Evolutionary conservation across 2,329 filamentous ascomycete genomes (phyloP), one percentile per base, ranked within the genome.

Genomic region (Cladosporium colombiae): DNA sequence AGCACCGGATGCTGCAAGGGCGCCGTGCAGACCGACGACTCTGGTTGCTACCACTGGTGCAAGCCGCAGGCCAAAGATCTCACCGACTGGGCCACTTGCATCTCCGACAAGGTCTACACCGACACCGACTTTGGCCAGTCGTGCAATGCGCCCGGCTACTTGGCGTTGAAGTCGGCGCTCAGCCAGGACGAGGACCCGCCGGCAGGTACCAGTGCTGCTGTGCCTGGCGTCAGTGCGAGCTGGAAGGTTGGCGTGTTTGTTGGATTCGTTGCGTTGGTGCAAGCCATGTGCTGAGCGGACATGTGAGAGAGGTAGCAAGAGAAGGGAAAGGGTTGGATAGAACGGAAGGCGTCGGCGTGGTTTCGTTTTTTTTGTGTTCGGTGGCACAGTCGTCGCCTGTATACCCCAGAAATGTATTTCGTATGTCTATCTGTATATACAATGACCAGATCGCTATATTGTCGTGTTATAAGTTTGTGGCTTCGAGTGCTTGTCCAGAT

Each of bases 41-140:
- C 61, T 11, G 61, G 61, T 50, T 63, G 61, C 61, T 56, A 56
- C 50, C 61, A 63, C 50, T 63, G 50, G 50, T 63, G 61, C 61
- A 37, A 63, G 35, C 61, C 61, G 8, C 14, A 55, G 7, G 50
- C 35, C 50, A 56, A 56, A 35, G 50, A 56, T 25, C 3, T 29
- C 23, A 46, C 50, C 18, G 61, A 55, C 50, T 63, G 61, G 61
- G 61, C 61, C 10, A 55, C 61, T 16, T 63, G 61, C 50, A 46
- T 63, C 7, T 46, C 61, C 33, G 61, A 63, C 35, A 31, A 63
- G 33, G 61, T 63, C 50, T 63, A 63, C 61, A 40, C 49, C 33
- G 35, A 56, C 33, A 31, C 37, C 50, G 31, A 63, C 25, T 63
- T 63, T 23, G 61, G 61, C 16, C 50, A 63, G 50, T 33, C 61